Evolutionary conservation across 768 basidiomycete genomes (phyloP).

Genomic region (Russula abietina): DNA sequence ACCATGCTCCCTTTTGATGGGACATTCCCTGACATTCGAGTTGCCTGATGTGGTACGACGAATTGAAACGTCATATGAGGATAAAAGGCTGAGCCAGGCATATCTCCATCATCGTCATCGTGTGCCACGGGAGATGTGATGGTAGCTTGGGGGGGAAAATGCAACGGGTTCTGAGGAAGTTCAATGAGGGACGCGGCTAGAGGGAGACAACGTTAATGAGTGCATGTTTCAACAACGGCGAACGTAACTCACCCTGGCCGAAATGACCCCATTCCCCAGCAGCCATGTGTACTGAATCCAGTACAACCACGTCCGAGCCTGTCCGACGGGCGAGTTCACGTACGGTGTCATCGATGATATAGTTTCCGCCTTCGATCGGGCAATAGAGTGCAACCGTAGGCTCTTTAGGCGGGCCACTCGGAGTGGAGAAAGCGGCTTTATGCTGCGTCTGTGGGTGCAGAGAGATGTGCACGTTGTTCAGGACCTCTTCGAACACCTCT

Average conservation of each 20-base stretch:
- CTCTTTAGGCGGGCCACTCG: constrained; percentile 52
- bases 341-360: constrained; percentile 74
- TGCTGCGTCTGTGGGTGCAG: constrained; percentile 81
- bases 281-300: constrained; percentile 80
- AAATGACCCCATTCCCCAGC: constrained; percentile 85
- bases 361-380: constrained; percentile 83
- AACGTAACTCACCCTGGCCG: constrained; percentile 54
- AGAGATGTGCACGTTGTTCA: constrained; percentile 69
- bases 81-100: constrained; percentile 30
- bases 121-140: constrained; percentile 28
- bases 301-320: constrained; percentile 72
- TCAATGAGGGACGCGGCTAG: constrained; percentile 65
- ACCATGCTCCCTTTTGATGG: constrained; percentile 20
- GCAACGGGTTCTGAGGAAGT: constrained; percentile 69
- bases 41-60: constrained; percentile 31
- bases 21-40: constrained; percentile 25
- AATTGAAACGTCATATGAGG: constrained; percentile 44
- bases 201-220: not conserved
- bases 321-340: constrained; percentile 67
- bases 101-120: constrained; percentile 46
- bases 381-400: constrained; percentile 84
- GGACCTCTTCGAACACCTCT: constrained; percentile 67
- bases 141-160: constrained; percentile 41
- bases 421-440: constrained; percentile 54
- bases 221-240: not conserved